A percentile compares a stretch with the other conserved stretches of the same genome.
These are phyloP conservation scores for Diaporthe eres DNA, from an alignment of 2,329 filamentous ascomycete genomes.

Conservation along the genomic window DNA sequence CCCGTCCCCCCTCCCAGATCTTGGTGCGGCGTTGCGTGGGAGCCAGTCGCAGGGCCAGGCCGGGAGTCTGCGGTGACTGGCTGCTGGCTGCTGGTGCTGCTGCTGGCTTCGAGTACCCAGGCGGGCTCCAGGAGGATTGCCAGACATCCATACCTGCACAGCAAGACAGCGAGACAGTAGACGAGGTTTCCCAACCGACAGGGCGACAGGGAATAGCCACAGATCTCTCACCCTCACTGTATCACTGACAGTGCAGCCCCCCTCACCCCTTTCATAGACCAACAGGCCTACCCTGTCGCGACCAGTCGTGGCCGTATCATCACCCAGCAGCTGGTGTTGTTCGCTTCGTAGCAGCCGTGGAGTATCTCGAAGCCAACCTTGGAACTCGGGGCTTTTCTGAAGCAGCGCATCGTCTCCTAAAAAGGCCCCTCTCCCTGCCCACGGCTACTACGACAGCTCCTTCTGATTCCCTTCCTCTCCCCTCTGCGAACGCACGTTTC, in stretches of 20 bases:
- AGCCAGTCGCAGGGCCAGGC: slow-evolving; percentile 40
- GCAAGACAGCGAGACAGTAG: slow-evolving; percentile 21
- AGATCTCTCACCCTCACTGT: slow-evolving; percentile 58
- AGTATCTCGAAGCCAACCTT: slow-evolving; percentile 34
- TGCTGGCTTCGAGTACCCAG: background rate
- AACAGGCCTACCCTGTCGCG: slow-evolving; percentile 40
- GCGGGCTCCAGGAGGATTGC: slow-evolving; percentile 33
- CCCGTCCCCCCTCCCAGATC: slow-evolving; percentile 12
- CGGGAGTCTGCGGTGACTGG: slow-evolving; percentile 26
- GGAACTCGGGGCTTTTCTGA: slow-evolving; percentile 34
- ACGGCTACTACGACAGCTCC: slow-evolving; percentile 21
- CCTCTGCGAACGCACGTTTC: slow-evolving; percentile 22
- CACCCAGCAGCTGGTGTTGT: slow-evolving; percentile 38
- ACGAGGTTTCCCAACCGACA: slow-evolving; percentile 20
- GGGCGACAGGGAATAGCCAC: slow-evolving; percentile 47
- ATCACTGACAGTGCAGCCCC: slow-evolving; percentile 50
- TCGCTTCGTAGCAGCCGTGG: slow-evolving; percentile 42
- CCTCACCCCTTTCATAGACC: slow-evolving; percentile 55
- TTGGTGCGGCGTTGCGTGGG: slow-evolving; percentile 30
- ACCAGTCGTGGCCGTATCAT: slow-evolving; percentile 38
- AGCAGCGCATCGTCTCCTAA: slow-evolving; percentile 39
- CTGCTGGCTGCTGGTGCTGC: background rate
- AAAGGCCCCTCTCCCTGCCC: slow-evolving; percentile 39
- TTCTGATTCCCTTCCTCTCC: slow-evolving; percentile 18
- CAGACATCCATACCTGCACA: background rate